A percentile compares a stretch with the other conserved stretches of the same genome.
phyloP scores from a whole-genome alignment of 1,284 basidiomycete species.

The Leccinum subrobustum region DNA sequence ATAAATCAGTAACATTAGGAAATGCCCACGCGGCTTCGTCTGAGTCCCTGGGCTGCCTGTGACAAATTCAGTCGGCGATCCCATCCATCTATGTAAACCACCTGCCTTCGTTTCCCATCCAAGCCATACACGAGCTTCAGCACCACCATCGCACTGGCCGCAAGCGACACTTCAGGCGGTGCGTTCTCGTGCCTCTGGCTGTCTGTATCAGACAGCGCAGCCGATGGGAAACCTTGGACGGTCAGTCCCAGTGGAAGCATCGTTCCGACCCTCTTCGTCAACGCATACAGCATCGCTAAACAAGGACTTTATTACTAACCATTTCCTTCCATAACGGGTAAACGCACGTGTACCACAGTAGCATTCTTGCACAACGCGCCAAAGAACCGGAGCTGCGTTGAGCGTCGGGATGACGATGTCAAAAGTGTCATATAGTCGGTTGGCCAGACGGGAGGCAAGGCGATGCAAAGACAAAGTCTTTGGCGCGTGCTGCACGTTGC shows the following conservation, averaged over 20 bases:
- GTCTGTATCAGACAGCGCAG: constrained; percentile 45
- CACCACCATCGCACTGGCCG: constrained; percentile 64
- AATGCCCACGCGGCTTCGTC: constrained; percentile 66
- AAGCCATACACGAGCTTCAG: constrained; percentile 85
- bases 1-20: constrained; percentile 52
- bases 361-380: constrained; percentile 65
- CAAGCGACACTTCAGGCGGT: constrained; percentile 75
- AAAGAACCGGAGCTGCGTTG: constrained; percentile 79
- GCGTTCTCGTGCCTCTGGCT: constrained; percentile 57
- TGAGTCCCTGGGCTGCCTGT: constrained; percentile 47
- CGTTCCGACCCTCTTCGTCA: constrained; percentile 57
- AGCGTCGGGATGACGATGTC: constrained; percentile 72
- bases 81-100: constrained; percentile 5
- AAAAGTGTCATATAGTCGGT: constrained; percentile 50
- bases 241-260: constrained; percentile 61
- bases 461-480: constrained; percentile 54
- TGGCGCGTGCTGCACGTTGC: constrained; percentile 56
- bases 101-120: constrained; percentile 64
- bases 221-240: constrained; percentile 55
- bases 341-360: constrained; percentile 78
- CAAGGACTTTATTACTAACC: constrained; percentile 5
- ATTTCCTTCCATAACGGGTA: constrained; percentile 5
- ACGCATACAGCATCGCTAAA: constrained; percentile 60
- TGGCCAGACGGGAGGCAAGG: constrained; percentile 63
- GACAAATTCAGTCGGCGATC: constrained; percentile 13